Base-by-base conservation (phyloP, 225 moss, liverwort and hornwort species). In the Ulota crispa region DNA sequence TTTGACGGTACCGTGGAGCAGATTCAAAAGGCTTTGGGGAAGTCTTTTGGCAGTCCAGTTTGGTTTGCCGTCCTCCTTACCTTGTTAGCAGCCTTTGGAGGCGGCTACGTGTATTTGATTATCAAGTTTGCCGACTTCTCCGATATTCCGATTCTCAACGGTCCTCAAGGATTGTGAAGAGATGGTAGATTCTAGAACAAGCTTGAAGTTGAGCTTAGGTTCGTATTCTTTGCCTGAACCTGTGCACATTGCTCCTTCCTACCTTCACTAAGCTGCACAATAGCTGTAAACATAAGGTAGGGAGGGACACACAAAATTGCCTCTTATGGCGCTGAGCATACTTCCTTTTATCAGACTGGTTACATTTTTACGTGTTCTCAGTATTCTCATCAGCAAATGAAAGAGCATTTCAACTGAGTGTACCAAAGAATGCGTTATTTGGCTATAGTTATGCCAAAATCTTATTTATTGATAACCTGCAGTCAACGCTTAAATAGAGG, bases 71-170 rank as follows among this genome's bases (percentile, higher is more conserved):
- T 99, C 75, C 90, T 99, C 81, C 76, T 94, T 18, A 78, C 87
- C 62, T 82, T 73, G 15, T 83, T 96, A 8, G 92, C 91, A 83
- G 20, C 96, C 30, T 96, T 96, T 71, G 98, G 93, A 80, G 98
- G 94, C 34, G 84, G 86, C 55, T 99, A 96, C 55, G 92, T 84
- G 50, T 99, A 91, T 73, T 85, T 92, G 81, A 84, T 99, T 23
- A 77, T 83, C 78, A 99, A 89, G 59, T 96, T 87, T 54, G 92
- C 96, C 27, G 91, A 95, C 69, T 94, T 93, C 76, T 55, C 80
- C 24, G 98, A 96, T 89, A 93, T 96, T 86, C 96, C 98, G 32
- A 99, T 99, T 28, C 86, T 99, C 45, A 91, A 92, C 20, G 92
- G 90, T 9, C 81, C 93, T 7, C 8, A 72, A 69, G 32, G 77